Base-by-base conservation (phyloP, 768 basidiomycete species). In the Tubosaeta sp. region DNA sequence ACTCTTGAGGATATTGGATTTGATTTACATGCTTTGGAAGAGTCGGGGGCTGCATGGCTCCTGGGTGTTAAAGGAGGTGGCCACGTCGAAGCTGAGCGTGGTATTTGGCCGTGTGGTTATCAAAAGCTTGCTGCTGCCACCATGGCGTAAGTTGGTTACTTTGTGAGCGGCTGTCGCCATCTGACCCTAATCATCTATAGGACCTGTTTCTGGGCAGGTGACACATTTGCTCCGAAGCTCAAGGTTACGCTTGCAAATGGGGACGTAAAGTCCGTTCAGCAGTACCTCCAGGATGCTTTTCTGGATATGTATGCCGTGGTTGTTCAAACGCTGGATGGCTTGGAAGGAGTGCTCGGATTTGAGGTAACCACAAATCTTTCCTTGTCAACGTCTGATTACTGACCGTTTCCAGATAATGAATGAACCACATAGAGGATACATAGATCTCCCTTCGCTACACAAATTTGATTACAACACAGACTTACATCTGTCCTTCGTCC, bases 381-480 rank as follows among this genome's bases (percentile, higher is more conserved):
- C 49, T 6, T 12, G 5, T 43, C 4, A 11, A 8, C 30, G 39
- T 27, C 5, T 19, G 24, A 6, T 24, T 48, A 34, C 51, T 59
- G 29, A 65, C 27, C 9, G 6, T 34, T 11, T 24, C 14, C 56
- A 94, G 91, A 80, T 93, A 66, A 84, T 95, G 78, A 96, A 97
- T 58, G 94, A 96, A 69, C 94, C 94, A 0, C 94, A 99, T 70
- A 77, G 86, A 61, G 96, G 95, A 36, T 98, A 95, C 67, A 84
- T 95, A 52, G 80, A 86, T 47, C 72, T 96, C 6, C 76, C 79
- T 22, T 90, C 91, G 1, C 74, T 96, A 40, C 85, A 96, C 58
- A 73, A 76, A 10, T 97, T 91, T 70, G 86, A 97, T 68, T 96
- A 96, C 66, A 96, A 93, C 54, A 94, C 93, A 2, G 94, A 97